These are phyloP conservation scores for Vitis riparia DNA, from an alignment of 164 flowering plant genomes.

Conservation along the genomic window DNA sequence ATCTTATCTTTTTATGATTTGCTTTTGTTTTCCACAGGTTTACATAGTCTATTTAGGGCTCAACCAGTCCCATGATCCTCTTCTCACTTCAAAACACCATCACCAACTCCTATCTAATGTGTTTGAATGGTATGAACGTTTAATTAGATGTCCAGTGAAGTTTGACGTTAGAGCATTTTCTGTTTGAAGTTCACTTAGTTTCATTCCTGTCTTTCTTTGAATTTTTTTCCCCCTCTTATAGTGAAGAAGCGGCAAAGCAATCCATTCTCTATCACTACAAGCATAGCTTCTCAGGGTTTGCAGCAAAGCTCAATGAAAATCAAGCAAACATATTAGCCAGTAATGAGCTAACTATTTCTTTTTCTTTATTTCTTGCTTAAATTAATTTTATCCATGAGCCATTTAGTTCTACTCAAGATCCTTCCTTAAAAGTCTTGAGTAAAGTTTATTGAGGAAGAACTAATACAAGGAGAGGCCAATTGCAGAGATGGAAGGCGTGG, in stretches of 20 bases:
- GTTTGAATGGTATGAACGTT: conserved; percentile 35
- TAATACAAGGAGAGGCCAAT: background rate
- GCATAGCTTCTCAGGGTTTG: conserved; percentile 72
- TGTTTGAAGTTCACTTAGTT: background rate
- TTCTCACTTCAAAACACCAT: conserved; percentile 46
- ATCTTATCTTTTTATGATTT: conserved; percentile 7
- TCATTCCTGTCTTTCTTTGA: background rate
- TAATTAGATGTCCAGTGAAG: no score
- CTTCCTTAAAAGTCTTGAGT: no score
- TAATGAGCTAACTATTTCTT: conserved; percentile 15
- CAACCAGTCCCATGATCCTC: conserved; percentile 31
- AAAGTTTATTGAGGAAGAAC: background rate
- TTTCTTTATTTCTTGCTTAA: background rate
- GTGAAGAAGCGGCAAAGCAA: conserved; percentile 52
- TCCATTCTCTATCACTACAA: conserved; percentile 69
- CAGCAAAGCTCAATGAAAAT: conserved; percentile 61
- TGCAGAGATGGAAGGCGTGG: conserved; percentile 62
- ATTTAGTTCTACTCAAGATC: background rate
- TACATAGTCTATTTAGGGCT: conserved; percentile 65
- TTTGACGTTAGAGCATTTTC: no score
- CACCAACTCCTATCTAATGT: conserved; percentile 52
- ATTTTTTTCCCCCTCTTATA: conserved; percentile 8
- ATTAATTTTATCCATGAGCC: no score
- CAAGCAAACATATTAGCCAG: conserved; percentile 64
- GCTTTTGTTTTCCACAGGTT: conserved; percentile 41